Evolutionary conservation across 2,329 filamentous ascomycete genomes (phyloP), one percentile per base, ranked within the genome.

Genomic region (Sphaerulina populicola): DNA sequence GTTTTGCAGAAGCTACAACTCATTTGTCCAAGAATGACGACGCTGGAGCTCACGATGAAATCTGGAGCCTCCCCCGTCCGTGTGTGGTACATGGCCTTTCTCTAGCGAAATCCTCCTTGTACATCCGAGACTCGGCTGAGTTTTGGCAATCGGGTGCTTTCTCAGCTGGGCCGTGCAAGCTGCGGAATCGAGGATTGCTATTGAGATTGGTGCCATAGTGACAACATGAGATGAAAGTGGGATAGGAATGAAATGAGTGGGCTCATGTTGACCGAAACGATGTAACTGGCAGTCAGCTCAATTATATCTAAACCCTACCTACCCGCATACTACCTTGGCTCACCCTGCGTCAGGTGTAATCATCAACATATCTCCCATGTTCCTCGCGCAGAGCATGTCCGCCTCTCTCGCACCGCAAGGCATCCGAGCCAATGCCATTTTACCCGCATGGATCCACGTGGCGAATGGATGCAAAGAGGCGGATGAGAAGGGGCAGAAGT

Each of bases 381-480:
- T n/a, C n/a, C 58, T 78, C 27, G 73, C 72, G 44, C 74, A 76
- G 56, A 70, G 70, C 8, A 70, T 77, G 71, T 70, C 72, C 9
- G 68, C 74, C 6, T 73, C 70, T 36, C 62, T 77, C 11, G 71
- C 68, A 1, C 66, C 70, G 44, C 60, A 64, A 3, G 68, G 69
- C 9, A 69, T 78, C 23, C 65, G 73, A 4, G 72, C 75, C 23
- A 77, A 76, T 54, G 69, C 73, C 0, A 72, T 78, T 12, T 58
- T 76, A 31, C 75, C 74, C 0, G 75, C 75, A 0, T 78, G 75
- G 76, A 75, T 78, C 42, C 69, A 77, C 57, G 75, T 77, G 6
- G 64, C 59, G 42, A 66, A 75, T 41, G 71, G 74, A 61, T 68
- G 64, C 38, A 65, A 66, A 54, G 60, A 60, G 36, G 71, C 64